Percentiles rank a stretch among this genome's conserved stretches.
These are phyloP conservation scores for Pholiota adiposa DNA, from an alignment of 1,284 basidiomycete genomes.

Conservation along the genomic window DNA sequence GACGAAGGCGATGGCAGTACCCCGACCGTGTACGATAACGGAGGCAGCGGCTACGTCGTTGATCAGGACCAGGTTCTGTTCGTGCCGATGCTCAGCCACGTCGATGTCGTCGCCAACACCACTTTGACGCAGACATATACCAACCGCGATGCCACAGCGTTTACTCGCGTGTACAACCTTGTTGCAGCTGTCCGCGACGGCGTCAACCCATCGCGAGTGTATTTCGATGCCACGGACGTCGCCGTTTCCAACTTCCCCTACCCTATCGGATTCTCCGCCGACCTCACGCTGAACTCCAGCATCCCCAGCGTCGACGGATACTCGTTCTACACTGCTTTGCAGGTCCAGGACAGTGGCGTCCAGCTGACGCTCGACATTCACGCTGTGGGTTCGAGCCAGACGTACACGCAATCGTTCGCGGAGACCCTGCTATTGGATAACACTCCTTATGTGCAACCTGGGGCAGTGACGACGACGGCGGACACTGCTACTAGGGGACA, in stretches of 20 bases:
- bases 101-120: slow-evolving; percentile 24
- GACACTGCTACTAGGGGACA: not conserved
- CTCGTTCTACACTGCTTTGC: slow-evolving; percentile 37
- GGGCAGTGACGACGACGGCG: slow-evolving; percentile 24
- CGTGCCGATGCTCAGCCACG: slow-evolving; percentile 40
- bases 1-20: slow-evolving; percentile 40
- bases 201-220: slow-evolving; percentile 40
- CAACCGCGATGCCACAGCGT: slow-evolving; percentile 27
- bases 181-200: slow-evolving; percentile 43
- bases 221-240: slow-evolving; percentile 38
- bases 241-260: slow-evolving; percentile 36
- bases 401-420: slow-evolving; percentile 38
- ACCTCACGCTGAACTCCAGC: slow-evolving; percentile 33
- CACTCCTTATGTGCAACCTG: slow-evolving; percentile 35
- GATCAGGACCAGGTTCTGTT: slow-evolving; percentile 46
- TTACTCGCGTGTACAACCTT: slow-evolving; percentile 32
- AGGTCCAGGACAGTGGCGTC: slow-evolving; percentile 35
- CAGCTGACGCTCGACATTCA: slow-evolving; percentile 41
- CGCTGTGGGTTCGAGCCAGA: slow-evolving; percentile 31
- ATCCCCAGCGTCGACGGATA: slow-evolving; percentile 35
- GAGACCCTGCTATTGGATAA: slow-evolving; percentile 38
- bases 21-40: slow-evolving; percentile 38
- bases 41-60: slow-evolving; percentile 37
- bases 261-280: slow-evolving; percentile 35
- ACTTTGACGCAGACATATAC: slow-evolving; percentile 27